Evolutionary conservation across 306 rosid genomes (phyloP), one percentile per base, ranked within the genome.

Genomic region (Luffa aegyptiaca): DNA sequence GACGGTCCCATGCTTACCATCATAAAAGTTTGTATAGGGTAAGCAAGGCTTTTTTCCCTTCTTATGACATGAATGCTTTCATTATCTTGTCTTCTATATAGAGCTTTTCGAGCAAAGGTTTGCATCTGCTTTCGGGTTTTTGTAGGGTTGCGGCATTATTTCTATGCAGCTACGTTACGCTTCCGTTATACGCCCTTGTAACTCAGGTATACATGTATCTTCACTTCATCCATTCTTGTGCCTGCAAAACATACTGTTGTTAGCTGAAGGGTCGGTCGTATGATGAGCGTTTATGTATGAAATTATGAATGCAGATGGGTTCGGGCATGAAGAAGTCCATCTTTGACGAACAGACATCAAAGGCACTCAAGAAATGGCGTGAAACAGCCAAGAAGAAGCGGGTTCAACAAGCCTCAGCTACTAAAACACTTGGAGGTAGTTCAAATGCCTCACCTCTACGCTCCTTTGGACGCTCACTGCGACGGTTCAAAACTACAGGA

Each of bases 101-200:
- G 56, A 10, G 39, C 77, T 80, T 51, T 33, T 63, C 37, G 0
- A 81, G 9, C 53, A 37, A 59, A 81, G 42, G 78, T 20, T 52
- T 58, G 21, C 39, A 17, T 65, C 8, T 79, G 36, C 55, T 65
- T 33, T 21, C 48, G 55, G 35, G 31, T 26, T 52, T 77, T 83
- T 75, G 56, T 86, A 93, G 98, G 81, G 82, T 86, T 80, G 78
- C 44, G 46, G 90, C 88, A 80, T 81, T 92, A 39, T 86, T 87
- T 79, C 41, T 95, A 26, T 92, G 97, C 89, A 88, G 98, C 91
- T 95, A 95, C 70, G 88, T 91, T 45, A 95, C 98, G 4, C 97
- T 95, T 82, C 98, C 97, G 14, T 87, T 94, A 11, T 88, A 95
- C 84, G 92, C 97, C 81, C 97, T 95, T 51, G 93, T 95, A 65